Evolutionary conservation across 495 filamentous ascomycete genomes (phyloP).

Genomic region (Lindgomyces ingoldianus): DNA sequence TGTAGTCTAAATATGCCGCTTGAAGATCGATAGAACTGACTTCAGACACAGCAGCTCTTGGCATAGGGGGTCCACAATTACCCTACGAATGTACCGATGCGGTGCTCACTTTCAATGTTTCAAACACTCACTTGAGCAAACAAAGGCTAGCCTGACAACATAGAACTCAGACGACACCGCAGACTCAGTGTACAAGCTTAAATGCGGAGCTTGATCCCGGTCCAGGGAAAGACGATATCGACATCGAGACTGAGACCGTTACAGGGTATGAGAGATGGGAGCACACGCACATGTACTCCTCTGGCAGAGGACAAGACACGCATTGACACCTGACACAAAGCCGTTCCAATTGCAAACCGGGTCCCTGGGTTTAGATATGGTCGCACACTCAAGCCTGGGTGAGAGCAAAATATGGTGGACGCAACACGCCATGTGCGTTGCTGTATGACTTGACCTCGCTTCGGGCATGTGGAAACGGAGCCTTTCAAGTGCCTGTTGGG

Average conservation of each 20-base stretch:
- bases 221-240: background rate
- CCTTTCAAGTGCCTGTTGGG: conserved; percentile 5
- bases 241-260: conserved; percentile 9
- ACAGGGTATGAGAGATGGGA: conserved; percentile 19
- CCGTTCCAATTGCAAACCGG: conserved; percentile 30
- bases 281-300: conserved; percentile 9
- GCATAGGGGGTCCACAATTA: background rate
- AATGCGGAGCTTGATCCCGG: background rate
- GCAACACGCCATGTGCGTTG: conserved; percentile 37
- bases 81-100: background rate
- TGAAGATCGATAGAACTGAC: background rate
- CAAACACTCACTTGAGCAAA: conserved; percentile 8
- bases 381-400: conserved; percentile 24
- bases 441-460: conserved; percentile 14
- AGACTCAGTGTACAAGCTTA: background rate
- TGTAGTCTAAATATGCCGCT: no score
- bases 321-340: conserved; percentile 35
- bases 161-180: background rate
- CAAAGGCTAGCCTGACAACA: background rate
- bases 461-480: conserved; percentile 19
- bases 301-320: conserved; percentile 10
- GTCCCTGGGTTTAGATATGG: conserved; percentile 29
- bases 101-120: conserved; percentile 2
- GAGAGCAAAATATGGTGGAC: conserved; percentile 5
- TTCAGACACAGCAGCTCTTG: conserved; percentile 3